Percentiles rank a stretch among this genome's conserved stretches.
Conservation (phyloP, 2,329 filamentous ascomycete genomes). For the Fusarium oxysporum region DNA sequence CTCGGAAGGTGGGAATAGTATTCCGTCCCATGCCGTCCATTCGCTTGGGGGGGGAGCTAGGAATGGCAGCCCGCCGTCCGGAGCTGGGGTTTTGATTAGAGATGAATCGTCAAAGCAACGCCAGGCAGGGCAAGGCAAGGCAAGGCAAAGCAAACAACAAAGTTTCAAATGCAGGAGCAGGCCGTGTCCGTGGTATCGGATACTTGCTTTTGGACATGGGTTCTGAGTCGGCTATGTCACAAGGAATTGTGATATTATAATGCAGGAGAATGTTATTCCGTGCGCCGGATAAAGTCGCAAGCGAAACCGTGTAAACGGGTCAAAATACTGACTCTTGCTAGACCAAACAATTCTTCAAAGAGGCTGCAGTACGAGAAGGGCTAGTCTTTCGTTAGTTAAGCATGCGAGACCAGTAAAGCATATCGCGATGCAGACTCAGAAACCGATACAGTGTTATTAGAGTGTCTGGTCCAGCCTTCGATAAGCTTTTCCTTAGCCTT, state of each 20-base stretch:
- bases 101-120: slow-evolving; percentile 30
- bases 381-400: not conserved
- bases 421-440: not conserved
- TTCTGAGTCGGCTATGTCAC: slow-evolving; percentile 13
- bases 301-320: slow-evolving; percentile 11
- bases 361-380: slow-evolving; percentile 4
- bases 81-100: slow-evolving; percentile 6
- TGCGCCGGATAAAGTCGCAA: slow-evolving; percentile 12
- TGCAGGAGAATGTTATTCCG: slow-evolving; percentile 6
- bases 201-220: slow-evolving; percentile 22
- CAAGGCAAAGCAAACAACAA: slow-evolving; percentile 13
- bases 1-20: slow-evolving; percentile 26
- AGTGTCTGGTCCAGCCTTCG: slow-evolving; percentile 4
- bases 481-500: slow-evolving; percentile 23
- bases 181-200: slow-evolving; percentile 12
- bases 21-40: slow-evolving; percentile 21
- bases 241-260: slow-evolving; percentile 6
- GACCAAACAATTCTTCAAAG: not conserved
- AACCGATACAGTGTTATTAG: not conserved
- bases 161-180: slow-evolving; percentile 28
- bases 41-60: slow-evolving; percentile 18
- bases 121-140: not conserved
- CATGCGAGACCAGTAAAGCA: not conserved
- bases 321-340: not conserved
- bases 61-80: slow-evolving; percentile 19